These are phyloP conservation scores for Monosporozyma solicola DNA, from an alignment of 805 yeast species.

Conservation along the genomic window DNA sequence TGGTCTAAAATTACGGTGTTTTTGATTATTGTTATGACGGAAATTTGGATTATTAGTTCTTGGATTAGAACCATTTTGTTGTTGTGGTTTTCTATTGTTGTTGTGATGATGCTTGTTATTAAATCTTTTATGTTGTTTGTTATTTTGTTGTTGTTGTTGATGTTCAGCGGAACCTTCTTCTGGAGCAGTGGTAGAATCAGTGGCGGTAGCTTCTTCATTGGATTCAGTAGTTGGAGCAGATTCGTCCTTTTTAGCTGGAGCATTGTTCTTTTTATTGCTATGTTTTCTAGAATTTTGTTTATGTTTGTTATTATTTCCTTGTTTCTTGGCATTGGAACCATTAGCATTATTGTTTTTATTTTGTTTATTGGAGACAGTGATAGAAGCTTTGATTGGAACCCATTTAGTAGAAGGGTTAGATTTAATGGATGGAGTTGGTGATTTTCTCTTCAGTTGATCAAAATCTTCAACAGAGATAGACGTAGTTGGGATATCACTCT, in stretches of 20 bases:
- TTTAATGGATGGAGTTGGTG: conserved; percentile 12
- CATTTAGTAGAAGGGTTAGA: conserved; percentile 39
- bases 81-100: conserved; percentile 7
- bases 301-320: conserved; percentile 2
- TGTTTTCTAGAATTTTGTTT: conserved; percentile 5
- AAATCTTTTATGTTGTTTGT: conserved; percentile 3
- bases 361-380: conserved; percentile 31
- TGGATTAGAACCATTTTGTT: conserved; percentile 6
- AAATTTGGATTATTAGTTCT: conserved; percentile 5
- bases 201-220: conserved; percentile 2
- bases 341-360: conserved; percentile 7
- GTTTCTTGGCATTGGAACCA: conserved; percentile 8
- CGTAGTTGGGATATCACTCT: conserved; percentile 19
- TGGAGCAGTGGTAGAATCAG: conserved; percentile 1
- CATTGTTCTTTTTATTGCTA: not conserved
- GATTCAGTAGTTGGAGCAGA: conserved; percentile 4
- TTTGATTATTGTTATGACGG: conserved; percentile 5
- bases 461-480: conserved; percentile 15
- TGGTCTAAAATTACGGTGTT: conserved; percentile 6
- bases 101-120: conserved; percentile 1
- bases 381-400: conserved; percentile 60
- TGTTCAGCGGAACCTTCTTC: not conserved
- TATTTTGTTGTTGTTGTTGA: conserved; percentile 4
- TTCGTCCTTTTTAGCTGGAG: not conserved
- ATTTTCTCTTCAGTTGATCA: conserved; percentile 12